Evolutionary conservation across 2,329 filamentous ascomycete species (phyloP), one percentile per base, ranked within the genome.

Genomic region (Teratosphaeria gauchensis): DNA sequence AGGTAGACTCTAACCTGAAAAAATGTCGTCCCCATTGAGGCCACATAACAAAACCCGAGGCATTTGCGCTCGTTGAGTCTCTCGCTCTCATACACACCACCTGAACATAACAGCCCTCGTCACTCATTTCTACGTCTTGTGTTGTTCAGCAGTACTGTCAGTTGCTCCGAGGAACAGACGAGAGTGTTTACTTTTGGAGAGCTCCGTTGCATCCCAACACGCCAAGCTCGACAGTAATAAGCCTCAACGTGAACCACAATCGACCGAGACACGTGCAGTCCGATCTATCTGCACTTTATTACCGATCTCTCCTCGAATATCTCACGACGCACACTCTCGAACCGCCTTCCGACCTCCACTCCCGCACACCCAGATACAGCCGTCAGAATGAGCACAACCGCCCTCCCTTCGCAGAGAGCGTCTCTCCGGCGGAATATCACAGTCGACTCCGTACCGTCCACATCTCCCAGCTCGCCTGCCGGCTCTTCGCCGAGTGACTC

Each of bases 401-500:
- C 81, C 56, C 75, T 80, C 60, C 80, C 42, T 21, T 8, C 81
- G 66, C 77, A 78, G 67, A 61, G 65, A 53, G 72, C 74, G 46
- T 69, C 72, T 62, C 64, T 76, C 63, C 72, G 70, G 68, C 74
- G 77, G 64, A 77, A 75, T 58, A 64, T 73, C 62, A 80, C 82
- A 60, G 72, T 78, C 61, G 79, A 82, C 58, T 82, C 81, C 33
- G 64, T 69, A 11, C 70, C 74, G n/a, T 78, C 76, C 35, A 85
- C 83, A 21, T 72, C 77, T 48, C 74, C 76, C 63, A 81, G 76
- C 69, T 85, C 83, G 4, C 74, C 76, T 60, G 75, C 77, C 46
- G 76, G 75, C 60, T 84, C 83, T 61, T 84, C 83, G 28, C 83
- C 83, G 38, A 72, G 77, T 62, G 82, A 84, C 65, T 84, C 83